phyloP scores from a whole-genome alignment of 805 yeast species.

The Lipomyces japonicus region DNA sequence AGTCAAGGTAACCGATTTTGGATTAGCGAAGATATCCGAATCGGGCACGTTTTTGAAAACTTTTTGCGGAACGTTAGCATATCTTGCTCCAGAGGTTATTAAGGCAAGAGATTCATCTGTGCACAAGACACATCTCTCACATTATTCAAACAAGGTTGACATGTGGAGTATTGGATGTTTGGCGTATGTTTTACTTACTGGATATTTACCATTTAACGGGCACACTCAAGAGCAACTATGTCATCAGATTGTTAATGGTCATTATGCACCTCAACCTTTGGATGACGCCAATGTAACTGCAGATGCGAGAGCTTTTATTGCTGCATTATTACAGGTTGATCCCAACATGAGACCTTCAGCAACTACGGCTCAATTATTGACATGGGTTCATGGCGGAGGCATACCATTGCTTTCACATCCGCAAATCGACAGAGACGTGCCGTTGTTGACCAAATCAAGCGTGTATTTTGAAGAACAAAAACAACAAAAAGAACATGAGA shows the following conservation, averaged over 20 bases:
- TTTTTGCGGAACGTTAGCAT: conserved; percentile 95
- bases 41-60: conserved; percentile 86
- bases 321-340: conserved; percentile 67
- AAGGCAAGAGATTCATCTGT: conserved; percentile 38
- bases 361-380: conserved; percentile 66
- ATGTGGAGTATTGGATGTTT: conserved; percentile 98
- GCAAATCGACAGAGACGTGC: neutral
- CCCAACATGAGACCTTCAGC: conserved; percentile 74
- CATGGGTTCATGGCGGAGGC: conserved; percentile 58
- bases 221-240: conserved; percentile 82
- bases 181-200: conserved; percentile 84
- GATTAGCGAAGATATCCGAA: conserved; percentile 86
- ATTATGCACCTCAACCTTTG: conserved; percentile 63
- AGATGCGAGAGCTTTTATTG: conserved; percentile 69
- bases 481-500: neutral
- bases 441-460: too few relatives aligned
- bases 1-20: conserved; percentile 94
- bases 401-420: neutral
- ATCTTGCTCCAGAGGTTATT: conserved; percentile 91
- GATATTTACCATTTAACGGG: conserved; percentile 93
- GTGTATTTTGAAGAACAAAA: neutral
- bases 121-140: conserved; percentile 33
- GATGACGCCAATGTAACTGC: conserved; percentile 61
- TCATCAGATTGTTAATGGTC: conserved; percentile 68
- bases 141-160: conserved; percentile 83